Evolutionary conservation across 78 protist species (phyloP), one percentile per base, ranked within the genome.

Genomic region (Cavenderia fasciculata): DNA sequence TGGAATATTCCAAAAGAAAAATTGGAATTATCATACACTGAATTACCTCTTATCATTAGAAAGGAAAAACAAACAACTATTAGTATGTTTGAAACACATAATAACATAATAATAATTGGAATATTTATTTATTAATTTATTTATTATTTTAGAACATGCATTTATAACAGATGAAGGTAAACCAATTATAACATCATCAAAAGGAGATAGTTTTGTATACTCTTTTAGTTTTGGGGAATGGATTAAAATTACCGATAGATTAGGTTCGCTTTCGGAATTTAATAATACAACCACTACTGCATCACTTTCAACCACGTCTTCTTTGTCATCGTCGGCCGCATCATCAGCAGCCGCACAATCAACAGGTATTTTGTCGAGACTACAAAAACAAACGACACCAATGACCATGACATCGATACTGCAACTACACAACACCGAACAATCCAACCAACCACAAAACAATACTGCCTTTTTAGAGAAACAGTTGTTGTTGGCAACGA

Each of bases 171-270:
- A 82, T n/a, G 77, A 41, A 16, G 90, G 90, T 54, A 82, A 82
- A 68, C 78, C 90, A 14, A 49, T 82, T 12, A 43, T 82, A 16
- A 43, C 70, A 40, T 46, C 68, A 59, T 68, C 78, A n/a, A 82
- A 82, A 68, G 90, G 90, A 25, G 76, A 52, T 41, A 38, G 59
- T 25, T 82, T 62, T 82, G 90, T 82, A 11, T 82, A 19, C 44
- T 44, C 78, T 10, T 43, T 14, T 29, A 57, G 40, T 11, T 21
- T 82, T 36, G 77, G 78, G 1, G 90, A 82, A 56, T 82, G 90
- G 90, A 46, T 82, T n/a, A 65, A 82, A 56, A 68, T 82, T 43
- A 82, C 76, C 36, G 90, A 82, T 82, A 65, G 90, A 65, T 82
- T 82, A 47, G 90, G 90, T 43, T 71, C 78, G 14, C 65, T 82